phyloP scores from a whole-genome alignment of 78 protist species.

The Isochrysis galbana region DNA sequence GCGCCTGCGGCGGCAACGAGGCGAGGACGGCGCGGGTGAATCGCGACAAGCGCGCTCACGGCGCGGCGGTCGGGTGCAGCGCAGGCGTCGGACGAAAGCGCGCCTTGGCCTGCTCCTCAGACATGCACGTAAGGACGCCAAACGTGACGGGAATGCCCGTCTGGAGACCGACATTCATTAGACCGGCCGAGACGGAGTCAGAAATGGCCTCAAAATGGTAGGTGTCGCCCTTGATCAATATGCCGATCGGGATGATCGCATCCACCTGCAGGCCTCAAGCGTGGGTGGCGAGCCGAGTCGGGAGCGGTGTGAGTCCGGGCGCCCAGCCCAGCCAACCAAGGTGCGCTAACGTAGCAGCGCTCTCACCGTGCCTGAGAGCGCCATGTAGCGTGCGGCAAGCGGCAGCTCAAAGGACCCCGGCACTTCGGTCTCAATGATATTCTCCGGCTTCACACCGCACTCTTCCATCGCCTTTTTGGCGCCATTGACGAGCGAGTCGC shows the following conservation, averaged over 20 bases:
- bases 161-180: slow-evolving; percentile 41
- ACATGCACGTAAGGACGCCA: slow-evolving; percentile 57
- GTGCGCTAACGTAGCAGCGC: too few relatives aligned
- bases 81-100: neutral
- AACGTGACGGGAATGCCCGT: slow-evolving; percentile 47
- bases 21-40: too few relatives aligned
- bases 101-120: slow-evolving; percentile 59
- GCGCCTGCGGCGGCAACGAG: too few relatives aligned
- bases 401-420: slow-evolving; percentile 75
- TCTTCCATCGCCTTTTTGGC: neutral
- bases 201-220: slow-evolving; percentile 71
- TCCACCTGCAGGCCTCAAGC: too few relatives aligned
- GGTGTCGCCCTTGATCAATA: slow-evolving; percentile 62
- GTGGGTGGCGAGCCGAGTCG: too few relatives aligned
- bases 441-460: slow-evolving; percentile 26
- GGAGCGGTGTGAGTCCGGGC: too few relatives aligned
- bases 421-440: slow-evolving; percentile 39
- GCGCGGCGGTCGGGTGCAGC: neutral
- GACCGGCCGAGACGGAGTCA: slow-evolving; percentile 41
- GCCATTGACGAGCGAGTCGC: slow-evolving; percentile 37
- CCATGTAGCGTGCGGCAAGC: slow-evolving; percentile 42
- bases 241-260: slow-evolving; percentile 33
- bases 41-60: neutral
- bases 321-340: too few relatives aligned
- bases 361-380: neutral